phyloP scores from a whole-genome alignment of 106 monocot genomes.

The Allium cepa region DNA sequence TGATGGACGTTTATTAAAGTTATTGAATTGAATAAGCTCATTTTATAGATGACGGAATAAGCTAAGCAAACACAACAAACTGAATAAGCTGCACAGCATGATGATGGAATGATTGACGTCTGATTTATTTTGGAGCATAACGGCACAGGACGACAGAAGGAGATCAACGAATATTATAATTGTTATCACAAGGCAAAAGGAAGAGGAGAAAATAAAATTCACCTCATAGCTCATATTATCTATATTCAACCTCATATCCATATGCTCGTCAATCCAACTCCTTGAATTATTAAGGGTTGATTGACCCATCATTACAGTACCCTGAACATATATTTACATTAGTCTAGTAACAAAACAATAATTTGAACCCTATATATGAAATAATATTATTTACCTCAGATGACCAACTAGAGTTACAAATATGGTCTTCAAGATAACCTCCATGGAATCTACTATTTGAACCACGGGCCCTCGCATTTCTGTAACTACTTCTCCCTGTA shows the following conservation, averaged over 20 bases:
- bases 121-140: too few species aligned
- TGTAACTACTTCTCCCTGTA: slow-evolving; percentile 17
- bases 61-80: too few species aligned
- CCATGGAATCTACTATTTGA: slow-evolving; percentile 12
- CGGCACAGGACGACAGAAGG: too few species aligned
- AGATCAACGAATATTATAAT: too few species aligned
- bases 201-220: background rate
- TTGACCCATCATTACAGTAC: slow-evolving; percentile 11
- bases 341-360: too few species aligned
- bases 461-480: slow-evolving; percentile 26
- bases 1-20: too few species aligned
- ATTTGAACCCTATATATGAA: background rate
- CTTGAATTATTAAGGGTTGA: slow-evolving; percentile 16
- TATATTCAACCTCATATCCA: slow-evolving; percentile 49
- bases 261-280: slow-evolving; percentile 35
- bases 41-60: too few species aligned
- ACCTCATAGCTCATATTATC: slow-evolving; percentile 78
- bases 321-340: slow-evolving; percentile 11
- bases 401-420: slow-evolving; percentile 7
- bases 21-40: too few species aligned
- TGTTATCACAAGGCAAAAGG: too few species aligned
- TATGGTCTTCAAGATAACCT: slow-evolving; percentile 9
- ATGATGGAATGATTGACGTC: too few species aligned
- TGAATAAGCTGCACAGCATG: too few species aligned
- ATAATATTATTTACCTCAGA: slow-evolving; percentile 18